phyloP scores from a whole-genome alignment of 1,284 basidiomycete genomes.

The Apiotrichum laibachii region DNA sequence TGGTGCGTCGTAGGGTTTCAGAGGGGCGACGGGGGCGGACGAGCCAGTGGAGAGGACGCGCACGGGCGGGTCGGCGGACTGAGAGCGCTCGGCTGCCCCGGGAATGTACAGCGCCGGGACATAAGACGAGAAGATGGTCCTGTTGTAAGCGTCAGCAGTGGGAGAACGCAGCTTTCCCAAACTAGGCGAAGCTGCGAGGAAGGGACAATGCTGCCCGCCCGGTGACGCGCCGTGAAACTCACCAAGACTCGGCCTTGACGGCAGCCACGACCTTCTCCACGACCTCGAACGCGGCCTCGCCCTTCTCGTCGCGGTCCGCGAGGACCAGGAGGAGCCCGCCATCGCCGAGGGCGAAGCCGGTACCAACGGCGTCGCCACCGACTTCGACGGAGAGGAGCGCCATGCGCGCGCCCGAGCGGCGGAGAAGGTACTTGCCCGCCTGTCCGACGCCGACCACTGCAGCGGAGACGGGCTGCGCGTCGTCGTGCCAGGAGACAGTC shows the following conservation, averaged over 20 bases:
- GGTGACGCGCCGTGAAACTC: not conserved
- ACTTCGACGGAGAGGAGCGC: slow-evolving; percentile 19
- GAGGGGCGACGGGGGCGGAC: too few species aligned
- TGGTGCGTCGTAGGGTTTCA: slow-evolving; percentile 31
- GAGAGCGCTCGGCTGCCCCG: slow-evolving; percentile 7
- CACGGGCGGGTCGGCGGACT: slow-evolving; percentile 25
- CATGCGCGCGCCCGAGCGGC: slow-evolving; percentile 13
- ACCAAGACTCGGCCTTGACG: slow-evolving; percentile 14
- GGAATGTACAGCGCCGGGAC: slow-evolving; percentile 45
- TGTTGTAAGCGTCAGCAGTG: slow-evolving; percentile 4
- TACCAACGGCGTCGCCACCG: slow-evolving; percentile 14
- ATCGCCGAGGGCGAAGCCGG: slow-evolving; percentile 12
- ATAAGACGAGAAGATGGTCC: slow-evolving; percentile 41
- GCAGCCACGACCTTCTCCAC: slow-evolving; percentile 2
- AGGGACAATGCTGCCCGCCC: too few species aligned
- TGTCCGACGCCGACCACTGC: slow-evolving; percentile 35
- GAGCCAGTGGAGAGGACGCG: slow-evolving; percentile 25
- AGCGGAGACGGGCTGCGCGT: not conserved
- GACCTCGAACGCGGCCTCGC: slow-evolving; percentile 6
- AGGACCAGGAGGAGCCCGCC: slow-evolving; percentile 18
- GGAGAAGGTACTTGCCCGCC: slow-evolving; percentile 33
- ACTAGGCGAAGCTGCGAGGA: too few species aligned
- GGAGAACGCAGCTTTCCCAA: not conserved
- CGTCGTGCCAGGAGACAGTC: not conserved
- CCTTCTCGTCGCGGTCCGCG: slow-evolving; percentile 16